A percentile compares a stretch with the other conserved stretches of the same genome.
These are phyloP conservation scores for Trichoderma brevicompactum DNA, from an alignment of 2,329 filamentous ascomycete genomes.

Conservation along the genomic window DNA sequence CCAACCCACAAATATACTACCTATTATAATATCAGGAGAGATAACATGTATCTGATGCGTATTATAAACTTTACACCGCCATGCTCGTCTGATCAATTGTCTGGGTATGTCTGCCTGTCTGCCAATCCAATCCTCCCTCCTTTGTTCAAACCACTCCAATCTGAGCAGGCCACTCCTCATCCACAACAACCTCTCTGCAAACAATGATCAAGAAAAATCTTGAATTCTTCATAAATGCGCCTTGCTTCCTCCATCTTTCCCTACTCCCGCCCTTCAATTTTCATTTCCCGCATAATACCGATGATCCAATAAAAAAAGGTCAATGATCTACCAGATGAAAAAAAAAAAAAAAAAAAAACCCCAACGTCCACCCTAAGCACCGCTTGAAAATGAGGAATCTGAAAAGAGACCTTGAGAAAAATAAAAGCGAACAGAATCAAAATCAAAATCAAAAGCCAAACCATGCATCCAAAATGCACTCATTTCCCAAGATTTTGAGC, in stretches of 20 bases:
- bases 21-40: background rate
- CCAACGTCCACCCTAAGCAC: background rate
- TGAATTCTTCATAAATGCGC: slow-evolving; percentile 2
- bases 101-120: slow-evolving; percentile 18
- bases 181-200: background rate
- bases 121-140: background rate
- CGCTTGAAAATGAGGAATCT: background rate
- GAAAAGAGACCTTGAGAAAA: background rate
- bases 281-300: background rate
- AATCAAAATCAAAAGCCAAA: background rate
- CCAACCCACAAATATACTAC: background rate
- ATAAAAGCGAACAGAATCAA: background rate
- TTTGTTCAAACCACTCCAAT: background rate
- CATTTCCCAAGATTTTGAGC: background rate
- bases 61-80: background rate
- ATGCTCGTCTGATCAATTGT: slow-evolving; percentile 3
- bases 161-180: background rate
- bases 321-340: background rate
- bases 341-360: background rate
- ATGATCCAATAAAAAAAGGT: background rate
- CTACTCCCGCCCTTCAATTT: background rate
- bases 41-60: background rate
- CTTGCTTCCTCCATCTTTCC: background rate
- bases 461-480: slow-evolving; percentile 1
- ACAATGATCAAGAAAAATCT: background rate